These are phyloP conservation scores for Fusarium luffae DNA, from an alignment of 2,329 filamentous ascomycete species.

Conservation along the genomic window DNA sequence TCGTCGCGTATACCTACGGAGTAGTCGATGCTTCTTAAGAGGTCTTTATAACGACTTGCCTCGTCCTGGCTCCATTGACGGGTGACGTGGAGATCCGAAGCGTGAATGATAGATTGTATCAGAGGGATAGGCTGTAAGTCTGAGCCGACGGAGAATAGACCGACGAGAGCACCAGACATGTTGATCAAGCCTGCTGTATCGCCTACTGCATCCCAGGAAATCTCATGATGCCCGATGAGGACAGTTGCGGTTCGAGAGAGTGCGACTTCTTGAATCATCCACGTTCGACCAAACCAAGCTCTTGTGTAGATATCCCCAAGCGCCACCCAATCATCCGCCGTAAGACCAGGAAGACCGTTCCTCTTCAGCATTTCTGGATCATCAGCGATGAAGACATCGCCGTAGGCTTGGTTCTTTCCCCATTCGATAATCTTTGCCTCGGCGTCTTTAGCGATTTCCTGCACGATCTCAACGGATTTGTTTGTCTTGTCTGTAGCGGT, in stretches of 20 bases:
- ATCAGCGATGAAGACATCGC: not conserved
- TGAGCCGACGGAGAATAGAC: not conserved
- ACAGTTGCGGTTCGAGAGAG: not conserved
- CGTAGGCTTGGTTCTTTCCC: not conserved
- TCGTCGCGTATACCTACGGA: not conserved
- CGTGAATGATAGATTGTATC: not conserved
- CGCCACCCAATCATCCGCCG: not conserved
- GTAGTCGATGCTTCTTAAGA: not conserved
- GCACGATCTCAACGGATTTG: not conserved
- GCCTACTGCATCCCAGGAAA: not conserved
- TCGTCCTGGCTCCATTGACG: not conserved
- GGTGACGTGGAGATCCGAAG: not conserved
- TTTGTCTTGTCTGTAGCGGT: not conserved
- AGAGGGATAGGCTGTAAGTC: not conserved
- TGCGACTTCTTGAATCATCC: not conserved
- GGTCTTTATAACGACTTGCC: not conserved
- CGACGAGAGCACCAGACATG: not conserved
- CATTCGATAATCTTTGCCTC: not conserved
- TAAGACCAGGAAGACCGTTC: not conserved
- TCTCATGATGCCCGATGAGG: not conserved
- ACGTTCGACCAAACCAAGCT: not conserved
- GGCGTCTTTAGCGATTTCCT: not conserved
- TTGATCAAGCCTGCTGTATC: not conserved
- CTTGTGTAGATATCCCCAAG: not conserved
- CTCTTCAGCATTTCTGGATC: not conserved